Evolutionary conservation across 192 early-diverging fungal species (phyloP).

Genomic region (Ambispora gerdemannii): DNA sequence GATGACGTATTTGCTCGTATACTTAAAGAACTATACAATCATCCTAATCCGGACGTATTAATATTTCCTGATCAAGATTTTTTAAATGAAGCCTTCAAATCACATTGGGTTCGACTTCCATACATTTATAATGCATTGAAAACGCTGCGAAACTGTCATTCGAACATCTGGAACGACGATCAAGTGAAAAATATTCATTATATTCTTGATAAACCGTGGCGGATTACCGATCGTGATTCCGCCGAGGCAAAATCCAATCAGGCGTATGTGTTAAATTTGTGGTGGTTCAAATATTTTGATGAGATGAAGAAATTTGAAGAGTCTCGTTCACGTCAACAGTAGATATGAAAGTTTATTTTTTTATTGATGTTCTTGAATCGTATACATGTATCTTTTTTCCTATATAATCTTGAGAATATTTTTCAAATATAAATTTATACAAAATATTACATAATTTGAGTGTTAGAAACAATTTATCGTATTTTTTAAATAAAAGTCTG

Average conservation of each 20-base stretch:
- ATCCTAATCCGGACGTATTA: slow-evolving; percentile 30
- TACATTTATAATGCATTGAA: slow-evolving; percentile 55
- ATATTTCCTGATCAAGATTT: slow-evolving; percentile 53
- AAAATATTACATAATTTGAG: too few species aligned
- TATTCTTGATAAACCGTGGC: slow-evolving; percentile 48
- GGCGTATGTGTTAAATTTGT: slow-evolving; percentile 25
- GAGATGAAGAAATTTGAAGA: too few species aligned
- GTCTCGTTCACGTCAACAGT: too few species aligned
- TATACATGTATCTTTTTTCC: too few species aligned
- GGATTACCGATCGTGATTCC: not conserved
- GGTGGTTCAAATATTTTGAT: too few species aligned
- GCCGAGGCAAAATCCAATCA: not conserved
- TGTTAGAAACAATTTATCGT: too few species aligned
- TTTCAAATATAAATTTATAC: too few species aligned
- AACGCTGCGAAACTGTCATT: slow-evolving; percentile 37
- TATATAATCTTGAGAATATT: too few species aligned
- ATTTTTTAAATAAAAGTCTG: too few species aligned
- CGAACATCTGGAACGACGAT: slow-evolving; percentile 37
- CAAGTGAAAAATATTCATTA: slow-evolving; percentile 46
- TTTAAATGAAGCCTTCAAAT: slow-evolving; percentile 45
- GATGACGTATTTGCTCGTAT: slow-evolving; percentile 33
- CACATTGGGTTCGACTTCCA: slow-evolving; percentile 40
- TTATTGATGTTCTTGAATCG: too few species aligned
- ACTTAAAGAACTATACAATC: slow-evolving; percentile 18
- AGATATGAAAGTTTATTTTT: too few species aligned